Evolutionary conservation across 1,284 basidiomycete species (phyloP).

Genomic region (Moniliella sp.): DNA sequence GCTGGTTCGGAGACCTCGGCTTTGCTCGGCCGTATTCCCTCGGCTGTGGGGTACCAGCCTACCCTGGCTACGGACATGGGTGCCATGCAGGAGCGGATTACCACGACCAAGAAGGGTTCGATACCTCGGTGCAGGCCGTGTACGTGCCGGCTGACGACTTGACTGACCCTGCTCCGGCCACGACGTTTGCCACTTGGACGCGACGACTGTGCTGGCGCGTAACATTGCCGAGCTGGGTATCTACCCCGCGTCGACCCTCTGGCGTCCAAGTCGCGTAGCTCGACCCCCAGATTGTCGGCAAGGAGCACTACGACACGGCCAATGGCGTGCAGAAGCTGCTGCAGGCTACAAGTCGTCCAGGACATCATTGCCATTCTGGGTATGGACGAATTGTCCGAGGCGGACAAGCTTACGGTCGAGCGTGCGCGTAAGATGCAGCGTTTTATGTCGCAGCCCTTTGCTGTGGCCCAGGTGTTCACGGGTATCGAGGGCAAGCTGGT

Average conservation of each 20-base stretch:
- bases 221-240: slow-evolving; percentile 65
- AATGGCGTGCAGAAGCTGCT: slow-evolving; percentile 92
- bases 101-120: slow-evolving; percentile 99
- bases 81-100: slow-evolving; percentile 95
- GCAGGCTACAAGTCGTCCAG: slow-evolving; percentile 97
- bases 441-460: slow-evolving; percentile 99
- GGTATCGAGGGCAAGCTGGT: slow-evolving; percentile 94
- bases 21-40: slow-evolving; percentile 95
- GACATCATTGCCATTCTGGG: slow-evolving; percentile 63
- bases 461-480: slow-evolving; percentile 95
- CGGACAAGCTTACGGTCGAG: slow-evolving; percentile 89
- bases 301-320: slow-evolving; percentile 83
- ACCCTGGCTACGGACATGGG: slow-evolving; percentile 99
- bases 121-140: slow-evolving; percentile 98
- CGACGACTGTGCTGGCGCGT: slow-evolving; percentile 72
- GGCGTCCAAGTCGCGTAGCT: slow-evolving; percentile 98
- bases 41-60: slow-evolving; percentile 98
- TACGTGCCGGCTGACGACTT: slow-evolving; percentile 99
- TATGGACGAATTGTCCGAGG: slow-evolving; percentile 99
- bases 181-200: slow-evolving; percentile 98
- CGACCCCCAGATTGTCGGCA: slow-evolving; percentile 82
- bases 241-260: slow-evolving; percentile 98
- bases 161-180: slow-evolving; percentile 96
- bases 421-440: slow-evolving; percentile 44
- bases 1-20: slow-evolving; percentile 99